Conservation (phyloP, 148 eudicot genomes). For the Nepenthes mirabilis region DNA sequence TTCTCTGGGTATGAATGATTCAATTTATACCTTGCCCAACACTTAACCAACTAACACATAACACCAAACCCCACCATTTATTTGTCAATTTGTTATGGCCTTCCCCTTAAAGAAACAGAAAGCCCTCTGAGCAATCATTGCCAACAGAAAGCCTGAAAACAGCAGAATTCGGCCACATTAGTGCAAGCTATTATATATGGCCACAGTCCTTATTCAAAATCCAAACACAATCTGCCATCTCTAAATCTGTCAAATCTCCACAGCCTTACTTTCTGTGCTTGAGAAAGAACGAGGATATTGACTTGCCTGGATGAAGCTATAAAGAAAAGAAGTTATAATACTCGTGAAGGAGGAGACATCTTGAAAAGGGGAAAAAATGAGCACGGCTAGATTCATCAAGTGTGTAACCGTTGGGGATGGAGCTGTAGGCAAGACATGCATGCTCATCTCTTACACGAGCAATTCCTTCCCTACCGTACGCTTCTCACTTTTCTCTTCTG, state of each 20-base stretch:
- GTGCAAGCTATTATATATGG: not conserved
- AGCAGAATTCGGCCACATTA: not conserved
- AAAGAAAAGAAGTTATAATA: no score
- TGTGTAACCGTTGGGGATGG: constrained; percentile 12
- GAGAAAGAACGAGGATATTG: not conserved
- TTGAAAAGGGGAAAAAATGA: not conserved
- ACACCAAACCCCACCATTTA: constrained; percentile 5
- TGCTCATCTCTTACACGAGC: constrained; percentile 12
- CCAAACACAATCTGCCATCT: no score
- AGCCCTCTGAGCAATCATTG: not conserved
- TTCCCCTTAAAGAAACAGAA: constrained; percentile 7
- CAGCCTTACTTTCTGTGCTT: not conserved
- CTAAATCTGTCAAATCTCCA: not conserved
- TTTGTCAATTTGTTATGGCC: constrained; percentile 2
- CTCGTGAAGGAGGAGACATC: no score
- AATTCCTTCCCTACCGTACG: constrained; percentile 11
- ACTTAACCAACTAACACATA: constrained; percentile 12
- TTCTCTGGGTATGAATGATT: not conserved
- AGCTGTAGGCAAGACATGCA: constrained; percentile 10
- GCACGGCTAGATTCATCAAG: constrained; percentile 11
- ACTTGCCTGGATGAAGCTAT: no score
- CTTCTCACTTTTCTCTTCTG: not conserved
- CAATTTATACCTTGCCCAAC: constrained; percentile 5
- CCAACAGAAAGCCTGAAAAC: not conserved
- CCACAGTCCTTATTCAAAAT: no score